These are phyloP conservation scores for Udeniomyces megalosporus DNA, from an alignment of 768 basidiomycete species.

Conservation along the genomic window DNA sequence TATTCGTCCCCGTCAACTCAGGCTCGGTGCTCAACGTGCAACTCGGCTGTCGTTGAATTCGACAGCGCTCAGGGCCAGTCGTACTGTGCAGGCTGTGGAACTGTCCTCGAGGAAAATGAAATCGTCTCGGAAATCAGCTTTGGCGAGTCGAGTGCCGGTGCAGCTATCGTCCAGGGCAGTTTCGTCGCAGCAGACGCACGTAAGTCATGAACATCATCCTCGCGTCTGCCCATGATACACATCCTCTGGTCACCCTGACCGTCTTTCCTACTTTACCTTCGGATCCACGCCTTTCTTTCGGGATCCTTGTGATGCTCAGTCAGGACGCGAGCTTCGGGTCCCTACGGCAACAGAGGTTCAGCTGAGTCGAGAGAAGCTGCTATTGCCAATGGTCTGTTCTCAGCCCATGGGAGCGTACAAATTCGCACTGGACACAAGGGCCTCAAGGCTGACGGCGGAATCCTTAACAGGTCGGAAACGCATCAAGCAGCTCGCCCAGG, in stretches of 20 bases:
- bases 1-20: background rate
- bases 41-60: slow-evolving; percentile 11
- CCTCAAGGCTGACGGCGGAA: background rate
- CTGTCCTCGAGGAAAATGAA: slow-evolving; percentile 79
- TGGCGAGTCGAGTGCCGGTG: slow-evolving; percentile 80
- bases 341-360: slow-evolving; percentile 51
- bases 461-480: slow-evolving; percentile 49
- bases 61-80: slow-evolving; percentile 10
- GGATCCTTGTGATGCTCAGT: slow-evolving; percentile 34
- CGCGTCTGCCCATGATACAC: too few species aligned
- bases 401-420: background rate
- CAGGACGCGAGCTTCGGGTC: slow-evolving; percentile 63
- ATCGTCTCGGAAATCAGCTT: slow-evolving; percentile 90
- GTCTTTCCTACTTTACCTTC: background rate
- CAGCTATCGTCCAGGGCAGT: slow-evolving; percentile 87
- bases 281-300: background rate
- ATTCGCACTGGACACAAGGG: background rate
- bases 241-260: background rate
- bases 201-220: too few species aligned
- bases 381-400: slow-evolving; percentile 5
- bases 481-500: slow-evolving; percentile 66
- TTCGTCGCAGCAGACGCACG: slow-evolving; percentile 84
- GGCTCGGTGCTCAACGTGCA: slow-evolving; percentile 13
- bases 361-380: background rate
- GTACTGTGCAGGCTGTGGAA: slow-evolving; percentile 61